Percentiles rank a stretch among this genome's conserved stretches.
phyloP scores from a whole-genome alignment of 805 yeast genomes.

The Cyberlindnera maclurae region DNA sequence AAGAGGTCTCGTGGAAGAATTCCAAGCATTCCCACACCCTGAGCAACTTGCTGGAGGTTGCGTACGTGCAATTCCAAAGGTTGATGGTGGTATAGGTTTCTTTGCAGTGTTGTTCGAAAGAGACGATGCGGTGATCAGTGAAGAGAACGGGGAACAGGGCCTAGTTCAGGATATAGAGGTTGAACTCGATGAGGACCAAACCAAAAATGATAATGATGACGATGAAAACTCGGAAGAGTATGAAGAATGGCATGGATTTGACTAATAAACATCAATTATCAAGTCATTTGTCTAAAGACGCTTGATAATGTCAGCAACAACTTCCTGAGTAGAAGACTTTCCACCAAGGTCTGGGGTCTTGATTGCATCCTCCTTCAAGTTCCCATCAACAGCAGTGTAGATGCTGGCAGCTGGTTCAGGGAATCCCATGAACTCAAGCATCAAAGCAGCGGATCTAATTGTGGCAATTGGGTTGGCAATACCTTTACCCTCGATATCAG shows the following conservation, averaged over 20 bases:
- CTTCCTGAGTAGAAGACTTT: conserved; percentile 76
- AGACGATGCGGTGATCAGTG: conserved; percentile 5
- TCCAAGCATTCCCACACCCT: conserved; percentile 40
- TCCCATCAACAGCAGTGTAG: conserved; percentile 91
- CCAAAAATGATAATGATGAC: conserved; percentile 2
- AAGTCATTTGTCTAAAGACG: conserved; percentile 17
- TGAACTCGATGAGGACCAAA: conserved; percentile 6
- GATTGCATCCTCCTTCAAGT: conserved; percentile 64
- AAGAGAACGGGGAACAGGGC: not conserved
- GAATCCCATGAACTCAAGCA: conserved; percentile 95
- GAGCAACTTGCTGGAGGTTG: conserved; percentile 73
- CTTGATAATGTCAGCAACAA: conserved; percentile 68
- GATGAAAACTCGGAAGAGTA: conserved; percentile 7
- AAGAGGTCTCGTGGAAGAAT: conserved; percentile 72
- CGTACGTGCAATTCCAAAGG: conserved; percentile 75
- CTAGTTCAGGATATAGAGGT: conserved; percentile 1
- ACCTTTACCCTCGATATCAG: conserved; percentile 94
- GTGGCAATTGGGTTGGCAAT: conserved; percentile 97
- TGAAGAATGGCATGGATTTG: conserved; percentile 33
- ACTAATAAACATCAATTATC: conserved; percentile 4
- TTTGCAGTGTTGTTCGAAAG: conserved; percentile 90
- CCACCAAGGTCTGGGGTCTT: conserved; percentile 98
- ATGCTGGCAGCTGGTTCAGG: conserved; percentile 85
- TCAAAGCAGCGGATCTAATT: conserved; percentile 92
- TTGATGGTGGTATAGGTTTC: conserved; percentile 98